Base-by-base conservation (phyloP, 345 rosid species). In the Rhodomyrtus tomentosa region DNA sequence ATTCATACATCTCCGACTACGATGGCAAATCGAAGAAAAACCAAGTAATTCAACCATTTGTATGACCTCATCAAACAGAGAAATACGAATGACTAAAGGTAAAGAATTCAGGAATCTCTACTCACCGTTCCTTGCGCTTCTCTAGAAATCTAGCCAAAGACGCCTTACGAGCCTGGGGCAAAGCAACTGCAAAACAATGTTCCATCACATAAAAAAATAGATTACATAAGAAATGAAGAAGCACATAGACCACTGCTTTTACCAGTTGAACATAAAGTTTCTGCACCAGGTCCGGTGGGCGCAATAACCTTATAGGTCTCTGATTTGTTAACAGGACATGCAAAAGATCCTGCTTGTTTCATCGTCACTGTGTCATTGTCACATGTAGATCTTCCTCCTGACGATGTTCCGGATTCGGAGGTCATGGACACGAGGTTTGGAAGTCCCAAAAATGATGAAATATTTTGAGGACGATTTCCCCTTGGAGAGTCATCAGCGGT, bases 121-220 rank as follows among this genome's bases (percentile, higher is more conserved):
- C 84, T 55, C 25, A 95, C 99, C 98, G 94, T 88, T 94, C 96
- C 90, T 95, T 96, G 87, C 99, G 98, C 90, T 93, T 95, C 93
- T 95, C 98, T 89, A 96, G 90, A 90, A 96, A 96, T 68, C 95
- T 87, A 89, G 99, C 98, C 90, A 96, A 87, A 18, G 99, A 96
- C 45, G 98, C 99, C 91, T 92, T 91, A 5, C 98, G 95, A 86
- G 95, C 96, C 90, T 94, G 98, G 32, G 99, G 99, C 81, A 95
- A 92, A 88, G 42, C 84, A 42, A 83, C 80, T 83, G 80, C 80
- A 56, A 50, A 40, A 48, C 36, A 42, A 25, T 8, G 36, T 50
- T 81, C 74, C 56, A 51, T 81, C 84, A 11, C 50, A 15, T 55
- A 62, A 21, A 50, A 54, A 4, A 32, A 27, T 32, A 9, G 10